Percentiles rank a stretch among this genome's conserved stretches.
Evolutionary conservation across 768 basidiomycete genomes (phyloP).

Genomic region (Tulasnella sp.): DNA sequence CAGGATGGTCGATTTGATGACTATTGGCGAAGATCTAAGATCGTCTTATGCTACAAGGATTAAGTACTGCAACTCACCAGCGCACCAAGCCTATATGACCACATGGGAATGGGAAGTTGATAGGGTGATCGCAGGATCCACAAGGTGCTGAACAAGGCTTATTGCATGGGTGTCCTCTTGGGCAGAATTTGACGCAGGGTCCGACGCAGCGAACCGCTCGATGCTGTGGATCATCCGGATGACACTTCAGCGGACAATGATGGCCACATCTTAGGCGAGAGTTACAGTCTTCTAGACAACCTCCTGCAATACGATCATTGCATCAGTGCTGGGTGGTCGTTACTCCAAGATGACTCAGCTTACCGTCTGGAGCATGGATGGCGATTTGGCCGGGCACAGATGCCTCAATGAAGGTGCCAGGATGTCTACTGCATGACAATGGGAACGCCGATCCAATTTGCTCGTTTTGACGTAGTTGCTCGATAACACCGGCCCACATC

Average conservation of each 20-base stretch:
- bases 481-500: conserved; percentile 49
- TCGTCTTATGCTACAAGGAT: too few species aligned
- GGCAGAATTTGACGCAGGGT: not conserved
- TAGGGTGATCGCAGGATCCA: conserved; percentile 25
- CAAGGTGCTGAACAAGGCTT: conserved; percentile 1
- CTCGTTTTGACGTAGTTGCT: conserved; percentile 42
- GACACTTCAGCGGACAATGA: conserved; percentile 2
- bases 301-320: conserved; percentile 45
- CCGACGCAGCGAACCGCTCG: not conserved
- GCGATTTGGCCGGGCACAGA: conserved; percentile 42
- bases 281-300: conserved; percentile 39
- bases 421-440: conserved; percentile 46
- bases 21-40: conserved; percentile 39
- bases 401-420: conserved; percentile 26
- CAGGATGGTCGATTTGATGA: conserved; percentile 35
- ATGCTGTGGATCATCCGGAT: conserved; percentile 8
- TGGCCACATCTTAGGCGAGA: not conserved
- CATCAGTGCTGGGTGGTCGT: conserved; percentile 39
- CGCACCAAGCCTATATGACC: conserved; percentile 18
- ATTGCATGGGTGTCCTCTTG: not conserved
- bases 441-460: conserved; percentile 44
- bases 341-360: conserved; percentile 11
- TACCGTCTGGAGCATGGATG: conserved; percentile 45
- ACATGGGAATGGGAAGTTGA: conserved; percentile 40
- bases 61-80: conserved; percentile 5